Conservation (phyloP, 129 eudicot species). For the Oenanthe sinensis region DNA sequence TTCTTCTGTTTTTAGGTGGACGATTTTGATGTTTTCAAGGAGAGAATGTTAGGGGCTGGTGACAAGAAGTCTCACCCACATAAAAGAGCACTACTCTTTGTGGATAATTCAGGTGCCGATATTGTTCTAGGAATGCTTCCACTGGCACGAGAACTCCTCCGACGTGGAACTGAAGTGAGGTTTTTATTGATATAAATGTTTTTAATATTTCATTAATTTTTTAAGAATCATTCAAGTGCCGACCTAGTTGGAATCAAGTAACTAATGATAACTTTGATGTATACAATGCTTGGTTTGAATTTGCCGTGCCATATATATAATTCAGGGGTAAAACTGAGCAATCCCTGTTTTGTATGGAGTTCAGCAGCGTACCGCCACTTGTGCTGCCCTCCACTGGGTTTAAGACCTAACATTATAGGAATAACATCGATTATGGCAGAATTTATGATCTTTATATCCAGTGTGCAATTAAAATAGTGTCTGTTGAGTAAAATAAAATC, state of each 20-base stretch:
- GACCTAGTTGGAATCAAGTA: not conserved
- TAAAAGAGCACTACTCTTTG: conserved; percentile 92
- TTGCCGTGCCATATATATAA: no score
- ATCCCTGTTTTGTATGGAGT: no score
- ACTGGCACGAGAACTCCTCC: conserved; percentile 83
- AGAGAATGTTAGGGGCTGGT: conserved; percentile 61
- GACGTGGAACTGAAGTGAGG: conserved; percentile 91
- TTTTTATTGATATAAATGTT: conserved; percentile 1
- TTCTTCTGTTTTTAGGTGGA: conserved; percentile 52
- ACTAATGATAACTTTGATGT: not conserved
- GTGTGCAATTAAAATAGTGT: not conserved
- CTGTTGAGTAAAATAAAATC: not conserved
- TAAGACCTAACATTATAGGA: no score
- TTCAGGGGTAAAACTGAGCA: no score
- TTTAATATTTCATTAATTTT: conserved; percentile 30
- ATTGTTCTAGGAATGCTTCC: conserved; percentile 97
- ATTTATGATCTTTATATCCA: not conserved
- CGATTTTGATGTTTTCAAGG: conserved; percentile 71
- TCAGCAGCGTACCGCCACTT: no score
- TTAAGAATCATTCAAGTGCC: conserved; percentile 30
- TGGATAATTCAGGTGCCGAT: conserved; percentile 95
- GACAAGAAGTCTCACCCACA: conserved; percentile 42
- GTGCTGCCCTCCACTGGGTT: no score
- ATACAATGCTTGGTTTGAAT: no score
- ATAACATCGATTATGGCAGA: not conserved